Conservation (phyloP, 208 protist species). For the Phytomonas sp. region DNA sequence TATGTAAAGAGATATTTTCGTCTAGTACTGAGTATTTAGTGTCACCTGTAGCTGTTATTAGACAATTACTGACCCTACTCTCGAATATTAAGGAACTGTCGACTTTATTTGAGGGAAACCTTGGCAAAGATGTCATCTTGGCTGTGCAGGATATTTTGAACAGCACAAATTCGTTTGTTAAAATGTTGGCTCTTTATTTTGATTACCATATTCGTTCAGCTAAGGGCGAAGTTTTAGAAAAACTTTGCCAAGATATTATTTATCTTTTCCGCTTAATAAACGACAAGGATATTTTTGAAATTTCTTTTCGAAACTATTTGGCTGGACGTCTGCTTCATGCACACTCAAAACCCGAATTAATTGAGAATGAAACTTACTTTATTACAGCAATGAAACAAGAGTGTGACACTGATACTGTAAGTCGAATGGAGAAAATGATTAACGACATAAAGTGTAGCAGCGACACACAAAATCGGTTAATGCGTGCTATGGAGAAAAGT, state of each 20-base stretch:
- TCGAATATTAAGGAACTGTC: not conserved
- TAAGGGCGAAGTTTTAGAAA: constrained; percentile 13
- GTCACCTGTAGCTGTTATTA: not conserved
- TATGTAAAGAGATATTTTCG: constrained; percentile 3
- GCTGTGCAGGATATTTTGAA: constrained; percentile 22
- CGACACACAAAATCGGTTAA: constrained; percentile 15
- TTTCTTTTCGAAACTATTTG: constrained; percentile 39
- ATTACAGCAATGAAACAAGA: constrained; percentile 8
- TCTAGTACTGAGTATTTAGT: not conserved
- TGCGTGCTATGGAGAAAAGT: constrained; percentile 18
- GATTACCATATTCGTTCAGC: constrained; percentile 32
- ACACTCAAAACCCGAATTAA: constrained; percentile 23
- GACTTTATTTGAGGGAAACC: not conserved
- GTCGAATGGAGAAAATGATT: constrained; percentile 65
- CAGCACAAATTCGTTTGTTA: constrained; percentile 31
- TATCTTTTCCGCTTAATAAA: constrained; percentile 41
- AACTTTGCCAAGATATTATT: constrained; percentile 25
- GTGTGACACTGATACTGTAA: constrained; percentile 31
- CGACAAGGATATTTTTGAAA: constrained; percentile 64
- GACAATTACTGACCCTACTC: not conserved
- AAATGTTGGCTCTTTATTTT: constrained; percentile 48
- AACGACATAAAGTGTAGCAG: constrained; percentile 34
- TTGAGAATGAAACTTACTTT: constrained; percentile 5
- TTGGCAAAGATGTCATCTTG: not conserved
- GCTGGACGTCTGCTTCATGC: constrained; percentile 48